Evolutionary conservation across 1,284 basidiomycete species (phyloP), one percentile per base, ranked within the genome.

Genomic region (Ganoderma lingzhi): DNA sequence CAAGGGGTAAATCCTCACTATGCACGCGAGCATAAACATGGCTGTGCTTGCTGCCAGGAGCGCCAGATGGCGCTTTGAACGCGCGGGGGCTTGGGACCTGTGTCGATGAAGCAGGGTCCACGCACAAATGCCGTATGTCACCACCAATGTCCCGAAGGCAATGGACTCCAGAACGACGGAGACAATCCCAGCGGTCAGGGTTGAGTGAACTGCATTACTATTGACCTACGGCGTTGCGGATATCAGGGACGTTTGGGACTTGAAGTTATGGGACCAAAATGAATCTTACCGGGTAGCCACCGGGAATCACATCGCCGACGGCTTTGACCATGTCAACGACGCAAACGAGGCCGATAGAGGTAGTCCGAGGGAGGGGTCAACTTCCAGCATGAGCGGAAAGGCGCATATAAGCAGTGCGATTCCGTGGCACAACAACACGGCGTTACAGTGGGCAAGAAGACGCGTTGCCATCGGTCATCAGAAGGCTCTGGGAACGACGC

Each of bases 1-100:
- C 5, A 14, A 42, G n/a, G 15, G 61, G 51, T 17, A 35, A 14
- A 14, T 6, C 30, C 71, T 45, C 32, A 72, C 71, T 23, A 41
- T 64, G n/a, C 66, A 23, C 6, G 71, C 55, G 6, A 72, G 64
- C 17, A 72, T 14, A 37, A 70, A 70, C 71, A 72, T 72, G 0
- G 51, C 10, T 10, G 68, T 67, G 6, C 51, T 63, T 2, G 66
- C 67, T 15, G 66, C 66, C n/a, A 72, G 62, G 41, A 72, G 55
- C 55, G 15, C 55, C 9, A 56, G 32, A 32, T 56, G 55, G 55
- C 55, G 55, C 19, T 6, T 19, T 14, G 35, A 17, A 62, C 30
- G 42, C 17, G 62, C 15, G 30, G 28, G 64, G 19, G 60, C 45
- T 2, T 41, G 55, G 30, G 55, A 32, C 30, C 30, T 15, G 5